Base-by-base conservation (phyloP, 2,329 filamentous ascomycete species). In the Coleophoma eucalyptorum region DNA sequence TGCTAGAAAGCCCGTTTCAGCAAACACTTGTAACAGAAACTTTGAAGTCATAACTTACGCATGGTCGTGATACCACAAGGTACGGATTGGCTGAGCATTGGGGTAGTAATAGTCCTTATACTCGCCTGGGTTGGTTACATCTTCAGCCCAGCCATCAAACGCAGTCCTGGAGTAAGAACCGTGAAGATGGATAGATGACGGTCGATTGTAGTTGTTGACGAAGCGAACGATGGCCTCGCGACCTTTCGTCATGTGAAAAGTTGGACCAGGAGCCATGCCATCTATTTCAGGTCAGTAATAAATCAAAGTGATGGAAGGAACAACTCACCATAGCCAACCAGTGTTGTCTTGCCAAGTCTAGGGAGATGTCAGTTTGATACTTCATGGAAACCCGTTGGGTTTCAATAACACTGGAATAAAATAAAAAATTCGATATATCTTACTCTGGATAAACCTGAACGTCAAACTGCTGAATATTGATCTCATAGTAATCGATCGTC, bases 71-170 rank as follows among this genome's bases (percentile, higher is more conserved):
- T 83, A 83, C 80, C 80, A 84, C 31, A 82, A 68, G 0, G 77
- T 71, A 35, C 80, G 71, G 1, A 72, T 77, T 37, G 69, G 70
- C 59, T 82, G 74, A 13, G 62, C 66, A 60, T 83, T 84, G 10
- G 80, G 79, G 56, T 81, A 84, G 62, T 82, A 84, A 62, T 84
- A 83, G 54, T 83, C 81, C 62, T 84, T 83, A 65, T 75, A 81
- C 57, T 83, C 66, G 1, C 77, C 77, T 0, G 73, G 71, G 1
- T 64, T 44, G 1, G 76, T 75, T n/a, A 71, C 66, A 53, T 83
- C 80, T 43, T 73, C 71, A 2, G 78, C 78, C 77, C 77, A 81
- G 0, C 78, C 78, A 55, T 79, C 76, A 46, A 73, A 77, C 6
- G 72, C 71, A 7, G 73, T 67, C 32, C 71, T 66, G 33, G 73